Percentiles rank a stretch among this genome's conserved stretches.
Conservation (phyloP, 495 filamentous ascomycete genomes). For the Melanomma pulvis-pyrius region DNA sequence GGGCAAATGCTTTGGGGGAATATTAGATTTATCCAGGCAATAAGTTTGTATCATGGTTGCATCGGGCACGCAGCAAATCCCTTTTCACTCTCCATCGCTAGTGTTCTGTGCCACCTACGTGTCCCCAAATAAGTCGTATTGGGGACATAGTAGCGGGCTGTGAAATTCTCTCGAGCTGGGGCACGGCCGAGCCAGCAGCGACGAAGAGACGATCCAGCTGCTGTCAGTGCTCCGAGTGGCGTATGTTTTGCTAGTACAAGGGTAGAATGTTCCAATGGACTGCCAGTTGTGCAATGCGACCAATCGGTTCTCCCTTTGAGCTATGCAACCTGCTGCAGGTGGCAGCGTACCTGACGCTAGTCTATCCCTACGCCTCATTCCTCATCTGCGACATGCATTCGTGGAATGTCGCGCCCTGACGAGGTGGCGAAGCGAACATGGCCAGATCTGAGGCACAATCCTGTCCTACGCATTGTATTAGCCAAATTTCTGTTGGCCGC, state of each 20-base stretch:
- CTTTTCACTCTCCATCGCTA: too few relatives aligned
- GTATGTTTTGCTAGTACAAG: too few relatives aligned
- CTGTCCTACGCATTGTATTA: neutral
- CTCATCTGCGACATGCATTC: neutral
- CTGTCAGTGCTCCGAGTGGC: too few relatives aligned
- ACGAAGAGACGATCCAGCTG: too few relatives aligned
- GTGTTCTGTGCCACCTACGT: conserved; percentile 12
- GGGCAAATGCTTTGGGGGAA: neutral
- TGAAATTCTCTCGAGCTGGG: too few relatives aligned
- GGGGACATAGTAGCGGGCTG: too few relatives aligned
- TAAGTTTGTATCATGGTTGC: conserved; percentile 3
- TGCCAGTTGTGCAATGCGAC: too few relatives aligned
- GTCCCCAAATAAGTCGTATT: neutral
- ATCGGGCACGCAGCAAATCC: neutral
- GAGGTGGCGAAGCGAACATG: neutral
- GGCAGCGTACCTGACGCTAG: neutral
- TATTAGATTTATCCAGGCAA: neutral
- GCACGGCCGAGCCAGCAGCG: too few relatives aligned
- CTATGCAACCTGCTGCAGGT: neutral
- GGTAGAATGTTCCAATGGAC: too few relatives aligned
- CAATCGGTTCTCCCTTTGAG: neutral
- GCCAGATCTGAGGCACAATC: neutral
- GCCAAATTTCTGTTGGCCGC: neutral
- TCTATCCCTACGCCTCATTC: neutral
- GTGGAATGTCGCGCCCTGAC: neutral